These are phyloP conservation scores for Skeletonema tropicum DNA, from an alignment of 108 stramenopile species.

Conservation along the genomic window DNA sequence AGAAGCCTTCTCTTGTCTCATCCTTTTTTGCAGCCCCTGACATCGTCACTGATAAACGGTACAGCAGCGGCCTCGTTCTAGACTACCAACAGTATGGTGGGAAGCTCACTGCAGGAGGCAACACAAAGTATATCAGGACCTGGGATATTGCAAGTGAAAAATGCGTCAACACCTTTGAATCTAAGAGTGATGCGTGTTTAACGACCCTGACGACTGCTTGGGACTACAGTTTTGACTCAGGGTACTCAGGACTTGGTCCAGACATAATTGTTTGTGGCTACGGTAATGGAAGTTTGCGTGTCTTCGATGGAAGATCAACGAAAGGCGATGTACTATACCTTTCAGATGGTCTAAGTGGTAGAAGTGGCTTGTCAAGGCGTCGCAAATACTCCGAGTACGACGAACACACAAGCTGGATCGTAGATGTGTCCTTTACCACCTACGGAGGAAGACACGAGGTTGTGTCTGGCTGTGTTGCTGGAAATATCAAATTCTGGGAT, in stretches of 20 bases:
- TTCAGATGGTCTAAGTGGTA: conserved; percentile 18
- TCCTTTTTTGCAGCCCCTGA: conserved; percentile 89
- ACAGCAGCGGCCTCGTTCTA: conserved; percentile 81
- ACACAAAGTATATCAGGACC: conserved; percentile 64
- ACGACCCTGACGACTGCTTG: conserved; percentile 88
- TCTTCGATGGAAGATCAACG: conserved; percentile 85
- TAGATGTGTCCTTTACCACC: conserved; percentile 72
- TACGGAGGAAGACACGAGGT: conserved; percentile 74
- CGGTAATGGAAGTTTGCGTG: conserved; percentile 82
- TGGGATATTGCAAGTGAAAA: conserved; percentile 95
- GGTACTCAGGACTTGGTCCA: conserved; percentile 66
- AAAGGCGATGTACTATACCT: conserved; percentile 19
- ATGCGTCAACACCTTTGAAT: conserved; percentile 53
- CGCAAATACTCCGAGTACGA: conserved; percentile 39
- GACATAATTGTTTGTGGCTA: conserved; percentile 86
- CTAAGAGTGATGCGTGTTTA: conserved; percentile 63
- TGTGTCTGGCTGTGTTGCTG: conserved; percentile 84
- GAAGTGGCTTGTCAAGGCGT: conserved; percentile 21
- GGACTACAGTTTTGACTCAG: conserved; percentile 56
- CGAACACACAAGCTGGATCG: conserved; percentile 89
- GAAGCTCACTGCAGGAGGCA: conserved; percentile 84
- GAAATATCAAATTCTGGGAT: conserved; percentile 93
- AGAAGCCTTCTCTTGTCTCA: conserved; percentile 68
- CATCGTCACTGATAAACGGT: conserved; percentile 61
- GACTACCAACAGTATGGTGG: conserved; percentile 87